These are phyloP conservation scores for Wickerhamiella allomyrinae DNA, from an alignment of 805 yeast genomes.

Conservation along the genomic window DNA sequence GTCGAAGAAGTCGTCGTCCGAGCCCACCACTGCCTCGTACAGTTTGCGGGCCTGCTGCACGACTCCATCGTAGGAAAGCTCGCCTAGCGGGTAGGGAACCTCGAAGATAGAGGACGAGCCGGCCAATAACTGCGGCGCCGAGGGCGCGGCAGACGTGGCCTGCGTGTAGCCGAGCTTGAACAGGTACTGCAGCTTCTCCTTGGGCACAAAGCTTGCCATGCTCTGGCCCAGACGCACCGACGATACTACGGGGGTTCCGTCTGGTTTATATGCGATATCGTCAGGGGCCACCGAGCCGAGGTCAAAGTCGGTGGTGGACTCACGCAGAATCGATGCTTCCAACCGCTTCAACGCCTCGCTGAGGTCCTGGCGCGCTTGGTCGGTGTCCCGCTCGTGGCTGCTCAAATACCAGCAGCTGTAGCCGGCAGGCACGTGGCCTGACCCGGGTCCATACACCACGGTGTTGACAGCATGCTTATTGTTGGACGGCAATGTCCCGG, in stretches of 20 bases:
- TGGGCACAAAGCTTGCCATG: slow-evolving; percentile 71
- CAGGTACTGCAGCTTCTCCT: slow-evolving; percentile 48
- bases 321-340: slow-evolving; percentile 70
- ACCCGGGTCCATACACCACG: slow-evolving; percentile 70
- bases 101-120: slow-evolving; percentile 23
- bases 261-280: slow-evolving; percentile 37
- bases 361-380: slow-evolving; percentile 52
- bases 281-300: slow-evolving; percentile 41
- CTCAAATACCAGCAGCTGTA: slow-evolving; percentile 85
- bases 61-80: slow-evolving; percentile 82
- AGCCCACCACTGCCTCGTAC: slow-evolving; percentile 71
- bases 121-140: slow-evolving; percentile 12
- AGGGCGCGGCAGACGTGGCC: slow-evolving; percentile 19
- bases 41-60: slow-evolving; percentile 65
- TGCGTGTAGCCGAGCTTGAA: slow-evolving; percentile 51
- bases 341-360: slow-evolving; percentile 67
- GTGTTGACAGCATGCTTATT: slow-evolving; percentile 74
- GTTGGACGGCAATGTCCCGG: slow-evolving; percentile 49
- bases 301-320: slow-evolving; percentile 46
- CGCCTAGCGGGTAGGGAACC: slow-evolving; percentile 61
- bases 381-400: slow-evolving; percentile 50
- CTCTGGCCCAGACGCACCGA: slow-evolving; percentile 79
- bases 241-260: slow-evolving; percentile 57
- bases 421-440: slow-evolving; percentile 77
- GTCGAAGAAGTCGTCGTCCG: slow-evolving; percentile 91